Percentiles rank a stretch among this genome's conserved stretches.
Evolutionary conservation across 2,329 filamentous ascomycete genomes (phyloP).

Genomic region (Fusarium citri): DNA sequence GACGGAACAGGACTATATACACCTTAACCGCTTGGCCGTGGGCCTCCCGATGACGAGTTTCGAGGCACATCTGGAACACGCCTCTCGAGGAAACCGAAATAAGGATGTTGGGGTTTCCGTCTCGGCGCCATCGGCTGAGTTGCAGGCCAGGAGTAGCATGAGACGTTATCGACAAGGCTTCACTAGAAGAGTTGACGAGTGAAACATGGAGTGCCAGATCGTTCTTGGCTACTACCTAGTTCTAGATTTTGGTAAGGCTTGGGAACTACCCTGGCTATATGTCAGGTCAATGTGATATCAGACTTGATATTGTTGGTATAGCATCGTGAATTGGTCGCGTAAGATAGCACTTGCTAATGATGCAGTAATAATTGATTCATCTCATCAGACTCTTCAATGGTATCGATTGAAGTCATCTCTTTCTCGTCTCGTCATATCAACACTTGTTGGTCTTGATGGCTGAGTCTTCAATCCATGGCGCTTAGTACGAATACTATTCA

Average conservation of each 20-base stretch:
- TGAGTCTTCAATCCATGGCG: conserved; percentile 12
- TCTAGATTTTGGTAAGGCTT: conserved; percentile 20
- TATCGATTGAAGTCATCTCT: background rate
- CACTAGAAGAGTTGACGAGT: conserved; percentile 13
- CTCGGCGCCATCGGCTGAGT: conserved; percentile 31
- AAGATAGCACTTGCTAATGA: background rate
- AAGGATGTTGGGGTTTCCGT: conserved; percentile 41
- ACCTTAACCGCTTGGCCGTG: conserved; percentile 6
- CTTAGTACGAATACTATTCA: conserved; percentile 24
- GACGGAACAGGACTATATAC: conserved; percentile 51
- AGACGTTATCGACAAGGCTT: conserved; percentile 28
- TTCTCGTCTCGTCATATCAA: no score
- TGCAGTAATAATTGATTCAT: background rate
- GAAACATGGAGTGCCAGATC: conserved; percentile 34
- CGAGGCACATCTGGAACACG: conserved; percentile 47
- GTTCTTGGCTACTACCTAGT: conserved; percentile 17
- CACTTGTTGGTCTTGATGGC: background rate
- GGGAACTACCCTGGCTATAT: conserved; percentile 23
- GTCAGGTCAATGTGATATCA: conserved; percentile 4
- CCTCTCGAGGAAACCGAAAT: conserved; percentile 14
- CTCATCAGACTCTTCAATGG: background rate
- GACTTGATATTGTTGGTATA: background rate
- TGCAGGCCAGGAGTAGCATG: conserved; percentile 31
- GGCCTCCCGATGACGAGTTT: conserved; percentile 19
- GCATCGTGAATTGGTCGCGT: background rate